A percentile compares a stretch with the other conserved stretches of the same genome.
These are phyloP conservation scores for Cutaneotrichosporon sp. DNA, from an alignment of 1,284 basidiomycete species.

Conservation along the genomic window DNA sequence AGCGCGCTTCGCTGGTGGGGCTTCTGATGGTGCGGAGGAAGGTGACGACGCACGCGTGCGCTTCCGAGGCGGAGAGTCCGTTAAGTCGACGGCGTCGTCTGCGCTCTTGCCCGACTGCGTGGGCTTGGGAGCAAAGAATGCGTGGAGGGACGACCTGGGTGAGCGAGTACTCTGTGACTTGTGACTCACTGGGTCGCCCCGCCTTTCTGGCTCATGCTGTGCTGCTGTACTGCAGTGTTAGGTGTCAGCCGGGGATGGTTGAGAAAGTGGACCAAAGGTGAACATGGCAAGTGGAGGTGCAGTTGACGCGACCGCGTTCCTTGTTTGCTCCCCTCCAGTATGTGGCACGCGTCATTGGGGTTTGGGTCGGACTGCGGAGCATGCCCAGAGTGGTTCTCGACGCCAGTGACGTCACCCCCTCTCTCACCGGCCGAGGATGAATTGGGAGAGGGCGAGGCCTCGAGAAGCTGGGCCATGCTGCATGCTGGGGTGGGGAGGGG, in stretches of 20 bases:
- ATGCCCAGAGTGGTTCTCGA: neutral
- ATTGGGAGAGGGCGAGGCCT: too few relatives aligned
- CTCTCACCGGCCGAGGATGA: too few relatives aligned
- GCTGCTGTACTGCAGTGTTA: too few relatives aligned
- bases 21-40: neutral
- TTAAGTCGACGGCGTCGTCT: slow-evolving; percentile 36
- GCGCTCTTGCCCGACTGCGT: slow-evolving; percentile 20
- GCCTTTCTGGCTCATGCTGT: slow-evolving; percentile 11
- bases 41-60: slow-evolving; percentile 17
- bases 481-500: too few relatives aligned
- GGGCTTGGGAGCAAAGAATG: slow-evolving; percentile 51
- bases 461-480: too few relatives aligned
- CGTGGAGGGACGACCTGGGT: slow-evolving; percentile 43
- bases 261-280: neutral
- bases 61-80: slow-evolving; percentile 34
- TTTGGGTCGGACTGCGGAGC: neutral
- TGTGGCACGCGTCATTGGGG: neutral
- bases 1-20: neutral
- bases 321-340: slow-evolving; percentile 11
- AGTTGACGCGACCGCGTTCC: slow-evolving; percentile 21
- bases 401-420: neutral
- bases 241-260: neutral
- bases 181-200: slow-evolving; percentile 16
- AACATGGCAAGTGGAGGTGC: slow-evolving; percentile 5
- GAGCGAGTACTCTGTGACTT: neutral